Evolutionary conservation across 768 basidiomycete species (phyloP).

Genomic region (Boletus pseudopeckii): DNA sequence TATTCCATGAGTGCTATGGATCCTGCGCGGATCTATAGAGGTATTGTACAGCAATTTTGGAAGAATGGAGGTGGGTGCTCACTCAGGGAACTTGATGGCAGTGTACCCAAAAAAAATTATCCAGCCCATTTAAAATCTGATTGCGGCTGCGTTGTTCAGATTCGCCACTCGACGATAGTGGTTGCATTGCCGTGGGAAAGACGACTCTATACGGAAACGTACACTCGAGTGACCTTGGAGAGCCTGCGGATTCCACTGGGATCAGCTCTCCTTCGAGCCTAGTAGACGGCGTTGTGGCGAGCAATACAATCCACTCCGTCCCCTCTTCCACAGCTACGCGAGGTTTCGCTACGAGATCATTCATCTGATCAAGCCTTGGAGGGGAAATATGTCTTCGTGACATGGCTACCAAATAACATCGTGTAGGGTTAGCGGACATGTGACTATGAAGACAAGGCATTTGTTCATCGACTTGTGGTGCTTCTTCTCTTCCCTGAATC

Average conservation of each 20-base stretch:
- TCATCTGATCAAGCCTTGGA: too few relatives aligned
- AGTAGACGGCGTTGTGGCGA: neutral
- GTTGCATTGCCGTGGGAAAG: constrained; percentile 5
- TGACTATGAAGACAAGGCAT: neutral
- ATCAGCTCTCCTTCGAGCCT: neutral
- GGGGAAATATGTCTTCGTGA: neutral
- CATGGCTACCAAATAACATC: neutral
- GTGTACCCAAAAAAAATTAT: neutral
- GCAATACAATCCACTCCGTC: neutral
- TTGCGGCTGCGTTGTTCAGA: constrained; percentile 10
- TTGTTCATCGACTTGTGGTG: neutral
- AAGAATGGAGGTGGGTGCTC: neutral
- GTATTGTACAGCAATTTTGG: neutral
- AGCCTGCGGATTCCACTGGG: too few relatives aligned
- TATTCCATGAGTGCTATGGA: neutral
- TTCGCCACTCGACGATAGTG: neutral
- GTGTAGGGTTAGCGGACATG: neutral
- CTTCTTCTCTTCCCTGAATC: constrained; percentile 25
- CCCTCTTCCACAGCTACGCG: neutral
- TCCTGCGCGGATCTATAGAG: constrained; percentile 8
- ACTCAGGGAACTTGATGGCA: neutral
- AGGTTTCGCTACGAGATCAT: neutral
- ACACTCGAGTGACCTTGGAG: too few relatives aligned
- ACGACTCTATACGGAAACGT: too few relatives aligned
- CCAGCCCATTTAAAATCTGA: too few relatives aligned